Evolutionary conservation across 305 asterid species (phyloP), one percentile per base, ranked within the genome.

Genomic region (Lippia alba): DNA sequence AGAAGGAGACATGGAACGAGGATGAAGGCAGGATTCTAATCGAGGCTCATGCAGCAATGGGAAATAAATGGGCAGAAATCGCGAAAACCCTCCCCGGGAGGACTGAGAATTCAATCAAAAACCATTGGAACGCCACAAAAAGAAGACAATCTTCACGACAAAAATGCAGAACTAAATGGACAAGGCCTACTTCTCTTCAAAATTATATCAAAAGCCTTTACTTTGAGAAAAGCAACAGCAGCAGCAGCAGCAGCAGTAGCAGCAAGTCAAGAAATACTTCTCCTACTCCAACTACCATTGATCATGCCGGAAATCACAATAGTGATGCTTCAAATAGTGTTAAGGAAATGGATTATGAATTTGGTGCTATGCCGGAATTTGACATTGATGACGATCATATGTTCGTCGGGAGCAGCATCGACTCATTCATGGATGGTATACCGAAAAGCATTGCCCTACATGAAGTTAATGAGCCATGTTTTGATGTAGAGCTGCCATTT

Each of bases 21-120:
- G 97, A 87, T 54, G 97, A 92, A 76, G 97, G 89, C 34, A 68
- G 76, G 70, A 77, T 92, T 51, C 80, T 92, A 8, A 89, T 92
- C 0, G 81, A 84, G 76, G 90, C 82, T 15, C 98, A 92, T 69
- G 70, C 78, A 16, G 83, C 79, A 79, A 76, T 87, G 57, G 98
- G 97, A 3, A 93, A 93, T 75, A 91, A 86, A 84, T 93, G 98
- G 98, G 92, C 96, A 55, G 97, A 91, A 79, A 93, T 93, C 8
- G 97, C 98, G 0, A 89, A 84, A 72, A 83, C 83, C 36, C 83
- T 93, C 8, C 87, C 91, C 0, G 96, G 96, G 48, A 86, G 98
- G 73, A 91, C 94, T 3, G 98, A 93, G 67, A 93, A 93, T 66
- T 85, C 98, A 11, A 93, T 91, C 72, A 91, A 93, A 78, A 93